phyloP scores from a whole-genome alignment of 2,329 filamentous ascomycete genomes.

The Xylaria sp. region DNA sequence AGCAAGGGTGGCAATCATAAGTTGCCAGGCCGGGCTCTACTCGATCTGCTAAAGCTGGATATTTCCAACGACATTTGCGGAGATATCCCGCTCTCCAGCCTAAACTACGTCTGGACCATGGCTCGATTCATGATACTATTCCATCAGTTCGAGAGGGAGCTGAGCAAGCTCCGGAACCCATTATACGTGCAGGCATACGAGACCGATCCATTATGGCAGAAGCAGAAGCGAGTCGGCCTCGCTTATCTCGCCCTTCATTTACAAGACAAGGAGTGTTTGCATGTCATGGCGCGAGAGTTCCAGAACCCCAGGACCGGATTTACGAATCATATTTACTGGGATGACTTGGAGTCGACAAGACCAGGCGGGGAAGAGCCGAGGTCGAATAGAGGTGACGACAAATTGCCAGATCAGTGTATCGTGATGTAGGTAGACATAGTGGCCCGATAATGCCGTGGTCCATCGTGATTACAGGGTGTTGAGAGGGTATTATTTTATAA shows the following conservation, averaged over 20 bases:
- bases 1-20: constrained; percentile 19
- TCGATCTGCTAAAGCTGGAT: constrained; percentile 43
- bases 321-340: constrained; percentile 51
- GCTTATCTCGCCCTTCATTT: constrained; percentile 40
- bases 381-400: constrained; percentile 5
- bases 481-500: not conserved
- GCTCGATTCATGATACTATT: constrained; percentile 44
- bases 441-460: not conserved
- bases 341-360: constrained; percentile 40
- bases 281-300: constrained; percentile 48
- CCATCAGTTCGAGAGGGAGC: constrained; percentile 44
- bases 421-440: constrained; percentile 19
- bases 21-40: constrained; percentile 36
- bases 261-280: constrained; percentile 49
- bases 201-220: constrained; percentile 22
- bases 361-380: not conserved
- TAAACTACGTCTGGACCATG: constrained; percentile 52
- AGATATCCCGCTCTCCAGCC: constrained; percentile 43
- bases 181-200: constrained; percentile 50
- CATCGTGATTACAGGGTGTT: not conserved
- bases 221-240: constrained; percentile 45
- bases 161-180: constrained; percentile 45
- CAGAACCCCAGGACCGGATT: constrained; percentile 44
- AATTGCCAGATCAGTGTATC: constrained; percentile 17
- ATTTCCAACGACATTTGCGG: constrained; percentile 48